Conservation (phyloP, 495 filamentous ascomycete genomes). For the Aspergillus homomorphus region DNA sequence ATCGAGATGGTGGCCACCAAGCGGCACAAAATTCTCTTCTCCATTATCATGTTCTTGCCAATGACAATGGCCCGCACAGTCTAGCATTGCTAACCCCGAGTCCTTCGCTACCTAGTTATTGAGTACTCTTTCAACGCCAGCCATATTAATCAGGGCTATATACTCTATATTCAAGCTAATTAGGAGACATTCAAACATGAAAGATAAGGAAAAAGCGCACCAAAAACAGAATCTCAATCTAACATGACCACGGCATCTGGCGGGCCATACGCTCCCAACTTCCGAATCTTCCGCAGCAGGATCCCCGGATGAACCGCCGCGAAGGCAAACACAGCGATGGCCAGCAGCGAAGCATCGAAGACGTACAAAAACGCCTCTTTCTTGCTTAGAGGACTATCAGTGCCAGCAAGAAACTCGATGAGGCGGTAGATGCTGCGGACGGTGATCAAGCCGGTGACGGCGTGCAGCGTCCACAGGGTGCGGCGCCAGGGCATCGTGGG, state of each 20-base stretch:
- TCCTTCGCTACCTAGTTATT: no score
- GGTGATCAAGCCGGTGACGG: constrained; percentile 35
- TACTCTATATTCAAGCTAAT: no score
- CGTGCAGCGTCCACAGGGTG: constrained; percentile 41
- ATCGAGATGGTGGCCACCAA: no score
- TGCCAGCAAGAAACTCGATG: constrained; percentile 36
- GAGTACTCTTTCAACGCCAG: no score
- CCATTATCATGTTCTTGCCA: no score
- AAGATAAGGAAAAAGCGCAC: no score
- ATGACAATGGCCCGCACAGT: no score
- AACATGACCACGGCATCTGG: neutral
- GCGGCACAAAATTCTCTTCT: no score
- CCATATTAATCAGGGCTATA: no score
- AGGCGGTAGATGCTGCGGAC: constrained; percentile 40
- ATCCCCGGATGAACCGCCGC: constrained; percentile 33
- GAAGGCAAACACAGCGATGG: constrained; percentile 24
- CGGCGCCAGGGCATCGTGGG: constrained; percentile 22
- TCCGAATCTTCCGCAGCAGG: constrained; percentile 27
- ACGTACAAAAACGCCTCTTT: constrained; percentile 41
- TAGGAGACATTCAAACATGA: no score
- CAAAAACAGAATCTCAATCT: neutral
- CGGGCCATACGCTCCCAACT: neutral
- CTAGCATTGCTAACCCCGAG: no score
- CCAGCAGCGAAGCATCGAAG: constrained; percentile 38
- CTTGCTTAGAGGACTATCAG: constrained; percentile 22